Evolutionary conservation across 371 early-diverging fungal species (phyloP).

Genomic region (Mucor irregularis): DNA sequence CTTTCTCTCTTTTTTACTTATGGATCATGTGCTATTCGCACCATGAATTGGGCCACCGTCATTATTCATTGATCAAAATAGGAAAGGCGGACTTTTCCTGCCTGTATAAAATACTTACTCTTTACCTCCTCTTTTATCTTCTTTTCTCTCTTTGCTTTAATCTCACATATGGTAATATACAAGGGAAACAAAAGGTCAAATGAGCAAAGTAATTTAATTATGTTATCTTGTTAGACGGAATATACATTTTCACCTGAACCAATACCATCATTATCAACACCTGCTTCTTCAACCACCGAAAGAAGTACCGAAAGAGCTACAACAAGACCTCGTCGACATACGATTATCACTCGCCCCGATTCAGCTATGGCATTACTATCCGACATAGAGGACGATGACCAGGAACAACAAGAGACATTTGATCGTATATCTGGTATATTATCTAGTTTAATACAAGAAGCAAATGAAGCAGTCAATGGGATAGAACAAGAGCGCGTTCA

Average conservation of each 20-base stretch:
- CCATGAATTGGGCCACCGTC: background rate
- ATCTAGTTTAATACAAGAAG: conserved; percentile 44
- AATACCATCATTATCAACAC: conserved; percentile 31
- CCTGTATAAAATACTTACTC: background rate
- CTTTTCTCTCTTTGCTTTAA: conserved; percentile 2
- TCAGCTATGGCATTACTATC: conserved; percentile 38
- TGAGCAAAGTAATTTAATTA: no score
- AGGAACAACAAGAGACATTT: conserved; percentile 34
- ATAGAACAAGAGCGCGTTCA: conserved; percentile 36
- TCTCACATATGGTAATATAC: no score
- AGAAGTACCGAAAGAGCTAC: background rate
- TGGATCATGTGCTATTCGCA: conserved; percentile 17
- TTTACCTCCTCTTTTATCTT: background rate
- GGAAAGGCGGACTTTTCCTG: conserved; percentile 3
- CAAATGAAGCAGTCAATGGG: conserved; percentile 45
- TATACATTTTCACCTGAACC: conserved; percentile 26
- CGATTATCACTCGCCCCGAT: conserved; percentile 41
- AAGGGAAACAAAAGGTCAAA: no score
- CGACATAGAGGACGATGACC: conserved; percentile 26
- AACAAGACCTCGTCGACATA: conserved; percentile 31
- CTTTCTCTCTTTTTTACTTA: background rate
- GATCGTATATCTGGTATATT: conserved; percentile 48
- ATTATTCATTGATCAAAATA: conserved; percentile 2
- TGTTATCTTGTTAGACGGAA: no score
- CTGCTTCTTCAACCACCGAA: conserved; percentile 8